Conservation (phyloP, 371 early-diverging fungal genomes). For the Fennellomyces sp. region DNA sequence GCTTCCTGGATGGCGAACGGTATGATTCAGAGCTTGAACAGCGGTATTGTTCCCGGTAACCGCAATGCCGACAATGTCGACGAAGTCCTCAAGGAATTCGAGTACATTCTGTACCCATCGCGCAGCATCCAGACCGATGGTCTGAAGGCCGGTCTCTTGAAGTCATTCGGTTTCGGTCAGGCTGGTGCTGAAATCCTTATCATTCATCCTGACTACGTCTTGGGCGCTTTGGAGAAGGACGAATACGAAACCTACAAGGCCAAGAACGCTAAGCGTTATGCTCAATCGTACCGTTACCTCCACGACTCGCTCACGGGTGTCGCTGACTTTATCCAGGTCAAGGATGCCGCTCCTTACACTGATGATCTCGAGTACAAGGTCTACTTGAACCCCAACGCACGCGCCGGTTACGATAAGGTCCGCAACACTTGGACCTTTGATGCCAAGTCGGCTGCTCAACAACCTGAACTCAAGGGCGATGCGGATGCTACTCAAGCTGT, state of each 20-base stretch:
- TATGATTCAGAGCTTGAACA: slow-evolving; percentile 84
- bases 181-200: slow-evolving; percentile 93
- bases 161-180: slow-evolving; percentile 97
- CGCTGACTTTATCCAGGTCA: slow-evolving; percentile 86
- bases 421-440: slow-evolving; percentile 80
- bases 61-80: slow-evolving; percentile 96
- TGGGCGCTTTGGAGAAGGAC: slow-evolving; percentile 76
- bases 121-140: slow-evolving; percentile 91
- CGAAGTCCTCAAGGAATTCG: slow-evolving; percentile 75
- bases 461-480: slow-evolving; percentile 47
- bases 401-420: slow-evolving; percentile 80
- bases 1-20: slow-evolving; percentile 99
- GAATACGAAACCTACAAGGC: slow-evolving; percentile 76
- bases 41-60: slow-evolving; percentile 94
- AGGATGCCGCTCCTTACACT: slow-evolving; percentile 88
- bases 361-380: slow-evolving; percentile 85
- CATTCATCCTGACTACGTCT: slow-evolving; percentile 91
- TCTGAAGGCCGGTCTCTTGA: slow-evolving; percentile 92
- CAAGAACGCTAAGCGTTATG: slow-evolving; percentile 77
- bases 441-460: slow-evolving; percentile 46
- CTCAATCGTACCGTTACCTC: slow-evolving; percentile 88
- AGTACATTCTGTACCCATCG: slow-evolving; percentile 87
- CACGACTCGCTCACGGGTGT: slow-evolving; percentile 92
- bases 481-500: slow-evolving; percentile 65
- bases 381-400: slow-evolving; percentile 91